Conservation (phyloP, 1,284 basidiomycete genomes). For the Pseudozyma sp. region DNA sequence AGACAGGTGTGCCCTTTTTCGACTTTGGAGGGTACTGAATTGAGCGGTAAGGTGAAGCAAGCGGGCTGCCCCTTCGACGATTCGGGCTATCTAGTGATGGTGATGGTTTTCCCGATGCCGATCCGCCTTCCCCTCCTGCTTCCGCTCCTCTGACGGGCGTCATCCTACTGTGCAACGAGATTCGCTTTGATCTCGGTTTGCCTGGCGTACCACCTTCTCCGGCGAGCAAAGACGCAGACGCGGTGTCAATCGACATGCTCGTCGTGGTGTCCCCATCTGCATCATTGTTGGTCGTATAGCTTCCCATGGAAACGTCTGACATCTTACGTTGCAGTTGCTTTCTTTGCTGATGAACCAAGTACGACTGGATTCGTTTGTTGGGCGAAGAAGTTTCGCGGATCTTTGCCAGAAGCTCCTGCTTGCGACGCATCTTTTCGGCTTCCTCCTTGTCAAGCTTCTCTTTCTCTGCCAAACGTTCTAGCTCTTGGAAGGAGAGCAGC, state of each 20-base stretch:
- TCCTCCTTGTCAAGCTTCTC: conserved; percentile 38
- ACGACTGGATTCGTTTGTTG: conserved; percentile 40
- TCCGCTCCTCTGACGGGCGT: conserved; percentile 14
- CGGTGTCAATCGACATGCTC: conserved; percentile 38
- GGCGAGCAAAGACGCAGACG: conserved; percentile 5
- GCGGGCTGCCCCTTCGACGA: conserved; percentile 23
- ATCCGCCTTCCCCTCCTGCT: conserved; percentile 1
- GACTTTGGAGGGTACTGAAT: conserved; percentile 29
- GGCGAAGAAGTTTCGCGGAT: conserved; percentile 44
- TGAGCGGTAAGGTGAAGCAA: conserved; percentile 31
- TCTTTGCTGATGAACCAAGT: conserved; percentile 23
- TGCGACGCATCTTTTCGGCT: conserved; percentile 40
- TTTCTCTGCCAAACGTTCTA: conserved; percentile 40
- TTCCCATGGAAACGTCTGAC: conserved; percentile 31
- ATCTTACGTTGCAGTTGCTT: conserved; percentile 23
- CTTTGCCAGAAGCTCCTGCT: conserved; percentile 47
- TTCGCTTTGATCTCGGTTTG: conserved; percentile 30
- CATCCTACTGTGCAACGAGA: conserved; percentile 31
- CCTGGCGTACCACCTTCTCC: conserved; percentile 17
- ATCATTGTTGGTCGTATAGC: conserved; percentile 13
- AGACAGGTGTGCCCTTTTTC: conserved; percentile 17
- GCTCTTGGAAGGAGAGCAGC: conserved; percentile 56
- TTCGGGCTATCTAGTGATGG: conserved; percentile 29
- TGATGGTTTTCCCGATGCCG: conserved; percentile 15
- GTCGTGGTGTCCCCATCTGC: conserved; percentile 13